Conservation (phyloP, 208 protist species). For the Leishmania lainsoni region DNA sequence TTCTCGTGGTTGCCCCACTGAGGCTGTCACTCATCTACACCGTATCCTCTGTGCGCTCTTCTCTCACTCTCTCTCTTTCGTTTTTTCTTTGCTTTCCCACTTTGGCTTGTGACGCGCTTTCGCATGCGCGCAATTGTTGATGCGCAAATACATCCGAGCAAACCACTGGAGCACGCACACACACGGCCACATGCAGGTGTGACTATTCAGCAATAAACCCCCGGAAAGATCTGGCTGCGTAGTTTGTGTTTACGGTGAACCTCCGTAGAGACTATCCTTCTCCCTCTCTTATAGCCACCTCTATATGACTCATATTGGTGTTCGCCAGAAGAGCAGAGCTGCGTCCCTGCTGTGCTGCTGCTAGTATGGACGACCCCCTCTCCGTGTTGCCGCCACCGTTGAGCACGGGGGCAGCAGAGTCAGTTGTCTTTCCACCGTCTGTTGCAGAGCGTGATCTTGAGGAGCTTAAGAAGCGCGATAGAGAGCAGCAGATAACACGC, state of each 20-base stretch:
- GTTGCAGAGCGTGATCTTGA: constrained; percentile 13
- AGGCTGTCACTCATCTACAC: too few species aligned
- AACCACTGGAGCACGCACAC: background rate
- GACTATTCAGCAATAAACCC: background rate
- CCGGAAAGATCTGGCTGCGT: background rate
- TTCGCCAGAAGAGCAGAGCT: background rate
- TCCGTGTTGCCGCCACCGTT: background rate
- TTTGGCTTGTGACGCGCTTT: background rate
- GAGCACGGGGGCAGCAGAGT: background rate
- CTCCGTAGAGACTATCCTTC: background rate
- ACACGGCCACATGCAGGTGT: background rate
- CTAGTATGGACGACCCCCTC: background rate
- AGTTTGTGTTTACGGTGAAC: too few species aligned
- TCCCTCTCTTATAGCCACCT: background rate
- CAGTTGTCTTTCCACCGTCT: constrained; percentile 1
- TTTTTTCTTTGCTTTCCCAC: background rate
- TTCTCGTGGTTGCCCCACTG: background rate
- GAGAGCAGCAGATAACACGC: constrained; percentile 12
- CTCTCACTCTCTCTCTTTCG: background rate
- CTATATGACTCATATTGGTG: background rate
- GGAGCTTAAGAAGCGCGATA: constrained; percentile 9
- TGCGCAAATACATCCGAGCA: background rate
- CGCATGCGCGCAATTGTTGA: too few species aligned
- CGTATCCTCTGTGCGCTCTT: background rate
- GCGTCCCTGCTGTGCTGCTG: background rate